Evolutionary conservation across 2,329 filamentous ascomycete genomes (phyloP).

Genomic region (Paramyrothecium sp.): DNA sequence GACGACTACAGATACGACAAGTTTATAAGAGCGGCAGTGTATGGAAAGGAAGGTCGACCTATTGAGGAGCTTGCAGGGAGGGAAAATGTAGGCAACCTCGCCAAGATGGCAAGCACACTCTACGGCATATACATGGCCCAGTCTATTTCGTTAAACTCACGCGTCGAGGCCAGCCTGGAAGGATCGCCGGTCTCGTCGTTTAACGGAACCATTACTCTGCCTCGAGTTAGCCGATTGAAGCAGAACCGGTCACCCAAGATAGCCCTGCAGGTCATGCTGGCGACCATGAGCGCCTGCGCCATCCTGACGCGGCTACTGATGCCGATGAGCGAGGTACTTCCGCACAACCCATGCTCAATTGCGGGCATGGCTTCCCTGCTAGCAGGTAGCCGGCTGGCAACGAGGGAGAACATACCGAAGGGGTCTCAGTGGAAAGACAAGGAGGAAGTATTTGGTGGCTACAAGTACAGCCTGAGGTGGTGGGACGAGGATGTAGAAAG

Average conservation of each 20-base stretch:
- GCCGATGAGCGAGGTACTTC: constrained; percentile 18
- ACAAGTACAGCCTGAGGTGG: constrained; percentile 35
- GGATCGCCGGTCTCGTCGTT: constrained; percentile 8
- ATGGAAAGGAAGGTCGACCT: constrained; percentile 8
- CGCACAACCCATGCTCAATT: constrained; percentile 26
- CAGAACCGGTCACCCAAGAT: constrained; percentile 24
- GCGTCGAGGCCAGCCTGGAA: constrained; percentile 6
- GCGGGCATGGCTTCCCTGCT: constrained; percentile 23
- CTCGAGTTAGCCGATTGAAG: constrained; percentile 11
- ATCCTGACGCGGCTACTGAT: constrained; percentile 20
- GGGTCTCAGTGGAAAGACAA: constrained; percentile 24
- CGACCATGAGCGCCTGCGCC: constrained; percentile 21
- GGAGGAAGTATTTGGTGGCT: constrained; percentile 10
- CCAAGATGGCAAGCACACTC: constrained; percentile 11
- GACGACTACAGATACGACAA: constrained; percentile 14
- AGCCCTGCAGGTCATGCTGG: constrained; percentile 24
- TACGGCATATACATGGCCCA: constrained; percentile 25
- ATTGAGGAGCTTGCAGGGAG: constrained; percentile 12
- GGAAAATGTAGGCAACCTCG: constrained; percentile 11
- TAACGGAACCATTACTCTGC: constrained; percentile 9
- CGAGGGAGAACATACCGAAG: constrained; percentile 14
- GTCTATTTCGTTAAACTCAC: constrained; percentile 22
- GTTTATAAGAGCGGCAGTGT: constrained; percentile 15
- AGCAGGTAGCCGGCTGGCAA: constrained; percentile 22
- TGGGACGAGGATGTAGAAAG: constrained; percentile 36